Base-by-base conservation (phyloP, 2,329 filamentous ascomycete genomes). In the Myriosclerotinia curreyana region DNA sequence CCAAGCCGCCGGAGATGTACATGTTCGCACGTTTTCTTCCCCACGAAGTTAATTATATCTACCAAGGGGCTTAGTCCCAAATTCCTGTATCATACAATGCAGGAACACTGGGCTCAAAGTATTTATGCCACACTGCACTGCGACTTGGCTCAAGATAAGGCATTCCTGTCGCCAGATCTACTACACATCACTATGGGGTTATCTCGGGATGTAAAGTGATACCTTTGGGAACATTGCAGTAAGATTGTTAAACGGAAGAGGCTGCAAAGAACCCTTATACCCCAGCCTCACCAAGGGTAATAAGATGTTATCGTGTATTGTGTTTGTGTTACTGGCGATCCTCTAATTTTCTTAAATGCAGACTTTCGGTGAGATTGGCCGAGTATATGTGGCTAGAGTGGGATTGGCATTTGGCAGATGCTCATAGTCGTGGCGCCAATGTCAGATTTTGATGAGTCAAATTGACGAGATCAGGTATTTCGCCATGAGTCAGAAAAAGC, bases 21-120 rank as follows among this genome's bases (percentile, higher is more conserved):
- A 20, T 48, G 4, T 48, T 36, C 20, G n/a, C 55, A 58, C 28
- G 55, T 58, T 58, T 58, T 58, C 28, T 31, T 36, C 28, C 42
- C 55, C 54, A 22, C 28, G 54, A 58, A 34, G 4, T 56, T 22
- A 44, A 56, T 34, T 40, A 22, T 46, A 17, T 22, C 40, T 34
- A 5, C 25, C 17, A 17, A 31, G 25, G 20, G 54, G 54, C 54
- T 56, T 56, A 40, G 25, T 40, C 25, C 34, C 7, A 12, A 14
- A 28, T 11, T 28, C 12, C 9, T 55, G 52, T 20, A 15, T 31
- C 28, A 40, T 14, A 17, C 2, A 36, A 58, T 25, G 28, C 40
- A 48, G 54, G 40, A 22, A 36, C 28, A 44, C 46, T 12, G 9
- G 54, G 54, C 25, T 40, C 28, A 1, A 40, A 40, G 34, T 53